These are phyloP conservation scores for Taxillus chinensis DNA, from an alignment of 164 flowering plant species.

Conservation along the genomic window DNA sequence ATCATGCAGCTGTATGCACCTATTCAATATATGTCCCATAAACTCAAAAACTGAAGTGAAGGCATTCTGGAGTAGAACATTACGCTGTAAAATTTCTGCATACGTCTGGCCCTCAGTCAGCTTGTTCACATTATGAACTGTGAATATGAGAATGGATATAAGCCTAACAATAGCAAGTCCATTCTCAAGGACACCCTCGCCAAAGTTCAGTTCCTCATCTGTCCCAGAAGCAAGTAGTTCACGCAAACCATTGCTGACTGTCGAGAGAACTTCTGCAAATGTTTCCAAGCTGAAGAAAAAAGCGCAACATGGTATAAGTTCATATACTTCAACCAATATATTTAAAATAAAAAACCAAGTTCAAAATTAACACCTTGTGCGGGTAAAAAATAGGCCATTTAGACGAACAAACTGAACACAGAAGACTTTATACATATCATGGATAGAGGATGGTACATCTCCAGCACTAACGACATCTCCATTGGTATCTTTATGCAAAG, in stretches of 20 bases:
- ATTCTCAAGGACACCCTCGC: conserved; percentile 62
- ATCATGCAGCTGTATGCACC: conserved; percentile 54
- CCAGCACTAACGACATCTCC: conserved; percentile 21
- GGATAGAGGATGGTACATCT: conserved; percentile 22
- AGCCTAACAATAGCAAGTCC: conserved; percentile 58
- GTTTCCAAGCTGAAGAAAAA: conserved; percentile 63
- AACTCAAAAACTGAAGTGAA: conserved; percentile 71
- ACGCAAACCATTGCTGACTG: conserved; percentile 38
- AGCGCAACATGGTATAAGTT: background rate
- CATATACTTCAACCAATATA: background rate
- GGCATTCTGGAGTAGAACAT: conserved; percentile 74
- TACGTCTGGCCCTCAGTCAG: conserved; percentile 78
- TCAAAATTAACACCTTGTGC: conserved; percentile 64
- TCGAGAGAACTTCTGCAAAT: conserved; percentile 60
- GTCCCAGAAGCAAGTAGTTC: conserved; percentile 69
- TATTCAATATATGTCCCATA: conserved; percentile 53
- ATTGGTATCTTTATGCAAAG: conserved; percentile 30
- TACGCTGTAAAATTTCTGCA: conserved; percentile 87
- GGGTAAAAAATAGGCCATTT: conserved; percentile 89
- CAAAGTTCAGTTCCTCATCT: conserved; percentile 64
- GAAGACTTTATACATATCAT: conserved; percentile 45
- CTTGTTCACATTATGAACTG: conserved; percentile 60
- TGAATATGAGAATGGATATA: conserved; percentile 64
- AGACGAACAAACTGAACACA: conserved; percentile 75
- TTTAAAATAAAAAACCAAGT: background rate